These are phyloP conservation scores for Tetrahymena thermophila DNA, from an alignment of 73 alveolate species.

Conservation along the genomic window DNA sequence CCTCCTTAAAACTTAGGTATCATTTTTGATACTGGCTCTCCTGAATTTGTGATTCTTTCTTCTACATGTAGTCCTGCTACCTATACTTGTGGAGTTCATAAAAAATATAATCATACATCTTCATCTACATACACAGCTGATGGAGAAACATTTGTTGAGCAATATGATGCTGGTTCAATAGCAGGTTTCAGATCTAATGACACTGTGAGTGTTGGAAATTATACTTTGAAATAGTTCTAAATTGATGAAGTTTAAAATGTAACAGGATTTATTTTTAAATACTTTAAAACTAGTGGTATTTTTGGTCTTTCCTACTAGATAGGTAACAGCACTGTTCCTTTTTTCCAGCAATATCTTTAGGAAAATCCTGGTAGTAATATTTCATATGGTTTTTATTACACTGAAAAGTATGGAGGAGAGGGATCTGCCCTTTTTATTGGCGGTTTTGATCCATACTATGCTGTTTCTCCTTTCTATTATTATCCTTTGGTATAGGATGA, in stretches of 20 bases:
- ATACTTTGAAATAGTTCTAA: slow-evolving; percentile 33
- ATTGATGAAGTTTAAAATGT: slow-evolving; percentile 67
- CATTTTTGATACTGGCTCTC: neutral
- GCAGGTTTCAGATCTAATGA: slow-evolving; percentile 19
- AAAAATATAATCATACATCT: neutral
- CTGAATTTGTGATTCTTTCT: neutral
- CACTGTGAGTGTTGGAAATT: slow-evolving; percentile 51
- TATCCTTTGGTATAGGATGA: slow-evolving; percentile 60
- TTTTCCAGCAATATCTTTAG: slow-evolving; percentile 53
- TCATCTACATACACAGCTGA: neutral
- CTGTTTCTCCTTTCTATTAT: slow-evolving; percentile 52
- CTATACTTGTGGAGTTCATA: neutral
- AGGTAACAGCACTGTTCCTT: slow-evolving; percentile 50
- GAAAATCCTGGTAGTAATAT: slow-evolving; percentile 47
- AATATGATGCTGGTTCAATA: neutral
- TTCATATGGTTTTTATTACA: slow-evolving; percentile 59
- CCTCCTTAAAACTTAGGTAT: neutral
- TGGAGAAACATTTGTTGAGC: neutral
- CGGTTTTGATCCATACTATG: slow-evolving; percentile 42
- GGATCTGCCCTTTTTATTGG: slow-evolving; percentile 69
- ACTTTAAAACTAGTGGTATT: slow-evolving; percentile 61
- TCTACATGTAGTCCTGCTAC: neutral
- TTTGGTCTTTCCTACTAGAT: slow-evolving; percentile 62
- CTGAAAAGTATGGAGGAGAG: slow-evolving; percentile 19
- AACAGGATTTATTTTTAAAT: slow-evolving; percentile 58